These are phyloP conservation scores for Aegilops sharonensis DNA, from an alignment of 176 grass and related monocot genomes.

Conservation along the genomic window DNA sequence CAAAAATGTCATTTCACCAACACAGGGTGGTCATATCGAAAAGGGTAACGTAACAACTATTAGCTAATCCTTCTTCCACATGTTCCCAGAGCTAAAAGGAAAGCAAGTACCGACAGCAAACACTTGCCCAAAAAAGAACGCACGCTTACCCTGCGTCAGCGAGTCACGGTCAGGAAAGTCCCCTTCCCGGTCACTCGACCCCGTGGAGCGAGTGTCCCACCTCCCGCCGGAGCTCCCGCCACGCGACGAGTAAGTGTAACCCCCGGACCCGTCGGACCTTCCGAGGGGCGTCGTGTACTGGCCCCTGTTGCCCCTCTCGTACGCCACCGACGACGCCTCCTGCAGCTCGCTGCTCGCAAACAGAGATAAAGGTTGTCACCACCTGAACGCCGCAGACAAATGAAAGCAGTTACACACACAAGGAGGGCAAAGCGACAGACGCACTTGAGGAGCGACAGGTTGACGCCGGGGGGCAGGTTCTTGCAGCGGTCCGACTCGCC, in stretches of 20 bases:
- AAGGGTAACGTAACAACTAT: neutral
- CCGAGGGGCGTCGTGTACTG: slow-evolving; percentile 37
- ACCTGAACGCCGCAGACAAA: neutral
- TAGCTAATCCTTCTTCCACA: neutral
- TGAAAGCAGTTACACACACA: no score
- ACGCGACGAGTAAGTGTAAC: slow-evolving; percentile 45
- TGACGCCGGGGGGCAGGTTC: slow-evolving; percentile 61
- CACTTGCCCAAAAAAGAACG: neutral
- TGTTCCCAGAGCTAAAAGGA: neutral
- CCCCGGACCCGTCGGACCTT: slow-evolving; percentile 44
- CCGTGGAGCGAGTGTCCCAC: slow-evolving; percentile 83
- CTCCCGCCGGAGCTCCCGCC: slow-evolving; percentile 52
- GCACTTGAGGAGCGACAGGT: slow-evolving; percentile 63
- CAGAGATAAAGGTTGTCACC: neutral
- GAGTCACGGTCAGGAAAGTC: slow-evolving; percentile 58
- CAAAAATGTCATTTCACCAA: neutral
- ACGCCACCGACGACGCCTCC: slow-evolving; percentile 37
- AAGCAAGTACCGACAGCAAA: neutral
- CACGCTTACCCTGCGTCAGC: slow-evolving; percentile 47
- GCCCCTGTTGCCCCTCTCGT: slow-evolving; percentile 51
- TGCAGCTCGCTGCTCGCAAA: slow-evolving; percentile 55
- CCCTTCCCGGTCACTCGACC: slow-evolving; percentile 62
- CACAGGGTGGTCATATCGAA: neutral
- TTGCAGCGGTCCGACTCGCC: slow-evolving; percentile 62
- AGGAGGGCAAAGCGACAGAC: neutral